Percentiles rank a stretch among this genome's conserved stretches.
Evolutionary conservation across 345 rosid species (phyloP).

Genomic region (Microthlaspi erraticum): DNA sequence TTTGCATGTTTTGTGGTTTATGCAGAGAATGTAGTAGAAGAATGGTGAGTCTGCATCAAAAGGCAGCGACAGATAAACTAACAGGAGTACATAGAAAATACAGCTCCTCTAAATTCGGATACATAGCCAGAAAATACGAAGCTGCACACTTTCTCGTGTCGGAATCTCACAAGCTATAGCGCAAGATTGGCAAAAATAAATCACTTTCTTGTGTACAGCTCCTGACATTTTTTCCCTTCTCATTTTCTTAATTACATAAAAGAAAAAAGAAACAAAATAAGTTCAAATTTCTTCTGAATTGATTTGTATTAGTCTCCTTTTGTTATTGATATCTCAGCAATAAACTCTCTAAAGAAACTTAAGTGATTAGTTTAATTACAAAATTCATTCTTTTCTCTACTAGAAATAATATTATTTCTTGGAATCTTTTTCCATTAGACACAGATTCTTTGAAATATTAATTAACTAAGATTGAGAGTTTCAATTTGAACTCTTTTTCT

Average conservation of each 20-base stretch:
- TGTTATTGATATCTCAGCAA: conserved; percentile 43
- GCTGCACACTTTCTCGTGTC: conserved; percentile 64
- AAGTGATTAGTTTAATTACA: neutral
- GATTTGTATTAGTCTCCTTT: conserved; percentile 7
- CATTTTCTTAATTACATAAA: conserved; percentile 32
- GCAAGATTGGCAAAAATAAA: conserved; percentile 35
- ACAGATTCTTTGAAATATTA: conserved; percentile 10
- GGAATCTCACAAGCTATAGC: conserved; percentile 27
- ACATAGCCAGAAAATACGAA: conserved; percentile 68
- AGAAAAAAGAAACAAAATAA: conserved; percentile 19
- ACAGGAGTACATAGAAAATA: conserved; percentile 90
- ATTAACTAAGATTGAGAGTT: conserved; percentile 22
- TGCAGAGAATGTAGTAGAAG: conserved; percentile 78
- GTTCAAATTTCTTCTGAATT: conserved; percentile 24
- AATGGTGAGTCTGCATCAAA: conserved; percentile 72
- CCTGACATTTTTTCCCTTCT: conserved; percentile 36
- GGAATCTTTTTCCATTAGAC: neutral
- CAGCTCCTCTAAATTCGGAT: conserved; percentile 69
- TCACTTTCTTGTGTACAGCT: conserved; percentile 20
- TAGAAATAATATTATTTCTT: neutral
- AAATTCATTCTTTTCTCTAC: neutral
- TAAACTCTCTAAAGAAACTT: conserved; percentile 8
- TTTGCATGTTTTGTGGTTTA: conserved; percentile 33
- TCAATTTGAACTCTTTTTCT: conserved; percentile 9
- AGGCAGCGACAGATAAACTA: conserved; percentile 75